A percentile compares a stretch with the other conserved stretches of the same genome.
Evolutionary conservation across 1,284 basidiomycete species (phyloP).

Genomic region (Ustilago esculenta): DNA sequence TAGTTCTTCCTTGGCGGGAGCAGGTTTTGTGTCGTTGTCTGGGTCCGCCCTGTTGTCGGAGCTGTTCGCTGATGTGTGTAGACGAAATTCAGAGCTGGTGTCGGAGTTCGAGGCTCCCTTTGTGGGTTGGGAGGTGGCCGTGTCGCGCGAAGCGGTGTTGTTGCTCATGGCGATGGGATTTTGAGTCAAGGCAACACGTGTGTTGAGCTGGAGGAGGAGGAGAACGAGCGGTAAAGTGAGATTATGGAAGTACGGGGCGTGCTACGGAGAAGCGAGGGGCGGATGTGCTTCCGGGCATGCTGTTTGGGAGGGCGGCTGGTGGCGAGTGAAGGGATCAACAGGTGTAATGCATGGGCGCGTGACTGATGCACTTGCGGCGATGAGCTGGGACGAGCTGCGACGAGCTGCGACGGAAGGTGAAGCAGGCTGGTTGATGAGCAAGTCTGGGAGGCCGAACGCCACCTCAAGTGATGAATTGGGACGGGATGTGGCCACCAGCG

Average conservation of each 20-base stretch:
- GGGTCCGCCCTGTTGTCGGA: background rate
- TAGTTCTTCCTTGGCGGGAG: constrained; percentile 15
- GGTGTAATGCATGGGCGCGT: too few relatives aligned
- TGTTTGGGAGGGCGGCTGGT: background rate
- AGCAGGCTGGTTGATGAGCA: too few relatives aligned
- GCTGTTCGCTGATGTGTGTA: background rate
- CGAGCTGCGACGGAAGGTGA: too few relatives aligned
- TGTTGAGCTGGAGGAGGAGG: too few relatives aligned
- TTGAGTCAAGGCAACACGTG: too few relatives aligned
- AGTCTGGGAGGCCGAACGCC: too few relatives aligned
- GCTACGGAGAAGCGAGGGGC: background rate
- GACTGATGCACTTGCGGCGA: too few relatives aligned
- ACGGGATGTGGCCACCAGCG: too few relatives aligned
- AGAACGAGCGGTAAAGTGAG: background rate
- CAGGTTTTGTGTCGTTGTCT: constrained; percentile 16
- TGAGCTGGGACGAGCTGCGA: too few relatives aligned
- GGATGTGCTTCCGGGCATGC: constrained; percentile 7
- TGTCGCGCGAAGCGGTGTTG: constrained; percentile 4
- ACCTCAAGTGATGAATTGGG: too few relatives aligned
- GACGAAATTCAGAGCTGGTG: constrained; percentile 2
- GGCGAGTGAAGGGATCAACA: too few relatives aligned
- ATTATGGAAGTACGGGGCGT: background rate
- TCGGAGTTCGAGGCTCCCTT: constrained; percentile 6
- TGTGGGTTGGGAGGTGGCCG: background rate
- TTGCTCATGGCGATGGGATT: constrained; percentile 7